These are phyloP conservation scores for Xylariales sp. DNA, from an alignment of 2,329 filamentous ascomycete species.

Conservation along the genomic window DNA sequence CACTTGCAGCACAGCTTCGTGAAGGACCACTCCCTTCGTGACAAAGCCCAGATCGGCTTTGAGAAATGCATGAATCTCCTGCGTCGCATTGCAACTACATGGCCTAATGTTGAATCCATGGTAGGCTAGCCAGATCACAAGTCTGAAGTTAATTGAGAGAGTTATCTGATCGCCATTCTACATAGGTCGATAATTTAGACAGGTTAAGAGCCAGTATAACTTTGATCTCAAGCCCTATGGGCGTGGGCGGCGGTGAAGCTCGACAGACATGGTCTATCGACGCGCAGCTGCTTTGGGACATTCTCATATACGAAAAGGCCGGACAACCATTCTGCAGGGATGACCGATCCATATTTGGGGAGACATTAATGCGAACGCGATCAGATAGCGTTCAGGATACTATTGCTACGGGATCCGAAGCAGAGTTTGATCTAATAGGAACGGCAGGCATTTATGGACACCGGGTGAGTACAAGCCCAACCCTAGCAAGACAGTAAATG, in stretches of 20 bases:
- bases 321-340: not conserved
- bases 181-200: not conserved
- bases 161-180: not conserved
- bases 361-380: not conserved
- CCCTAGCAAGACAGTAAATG: no score
- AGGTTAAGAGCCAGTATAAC: not conserved
- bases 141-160: no score
- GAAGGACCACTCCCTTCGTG: not conserved
- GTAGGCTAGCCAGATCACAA: not conserved
- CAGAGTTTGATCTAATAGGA: not conserved
- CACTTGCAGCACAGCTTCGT: constrained; percentile 1
- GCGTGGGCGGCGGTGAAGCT: not conserved
- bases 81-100: not conserved
- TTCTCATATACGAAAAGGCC: not conserved
- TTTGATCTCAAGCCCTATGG: not conserved
- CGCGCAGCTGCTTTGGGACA: not conserved
- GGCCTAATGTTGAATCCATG: not conserved
- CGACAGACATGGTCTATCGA: not conserved
- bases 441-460: not conserved
- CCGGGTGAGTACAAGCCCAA: no score
- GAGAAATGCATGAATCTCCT: not conserved
- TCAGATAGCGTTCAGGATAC: no score
- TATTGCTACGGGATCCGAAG: not conserved
- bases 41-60: not conserved
- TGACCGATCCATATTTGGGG: not conserved